Conservation (phyloP, 2,329 filamentous ascomycete species). For the Tricladium varicosporioides region DNA sequence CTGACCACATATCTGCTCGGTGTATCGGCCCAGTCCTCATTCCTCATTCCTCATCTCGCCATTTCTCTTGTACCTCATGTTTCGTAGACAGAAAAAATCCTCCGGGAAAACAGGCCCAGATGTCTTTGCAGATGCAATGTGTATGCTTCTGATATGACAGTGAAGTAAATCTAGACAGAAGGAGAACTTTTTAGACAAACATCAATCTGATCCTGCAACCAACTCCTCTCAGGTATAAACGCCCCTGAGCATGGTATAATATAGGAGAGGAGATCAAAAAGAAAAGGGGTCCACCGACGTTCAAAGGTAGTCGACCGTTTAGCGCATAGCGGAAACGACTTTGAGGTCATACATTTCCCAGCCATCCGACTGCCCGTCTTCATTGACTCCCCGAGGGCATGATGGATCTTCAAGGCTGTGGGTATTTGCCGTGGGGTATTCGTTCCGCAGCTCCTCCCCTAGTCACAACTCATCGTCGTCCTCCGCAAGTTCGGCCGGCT, state of each 20-base stretch:
- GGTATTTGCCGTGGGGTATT: constrained; percentile 39
- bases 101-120: constrained; percentile 22
- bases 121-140: constrained; percentile 25
- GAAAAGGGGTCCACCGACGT: constrained; percentile 7
- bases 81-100: constrained; percentile 16
- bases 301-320: background rate
- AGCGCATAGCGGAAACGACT: constrained; percentile 13
- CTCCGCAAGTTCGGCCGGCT: constrained; percentile 92
- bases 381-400: constrained; percentile 16
- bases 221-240: constrained; percentile 25
- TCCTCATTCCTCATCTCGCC: constrained; percentile 10
- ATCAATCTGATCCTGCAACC: constrained; percentile 24
- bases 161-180: constrained; percentile 31
- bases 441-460: constrained; percentile 61
- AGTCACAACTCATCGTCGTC: constrained; percentile 90
- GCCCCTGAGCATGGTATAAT: constrained; percentile 22
- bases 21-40: constrained; percentile 5
- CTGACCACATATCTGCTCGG: too few relatives aligned
- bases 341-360: constrained; percentile 66
- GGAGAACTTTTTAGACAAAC: constrained; percentile 30
- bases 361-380: constrained; percentile 49
- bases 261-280: constrained; percentile 6
- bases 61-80: constrained; percentile 6
- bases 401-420: constrained; percentile 13
- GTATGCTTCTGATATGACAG: constrained; percentile 25